Base-by-base conservation (phyloP, 352 stramenopile species). In the Pythium chondricola region DNA sequence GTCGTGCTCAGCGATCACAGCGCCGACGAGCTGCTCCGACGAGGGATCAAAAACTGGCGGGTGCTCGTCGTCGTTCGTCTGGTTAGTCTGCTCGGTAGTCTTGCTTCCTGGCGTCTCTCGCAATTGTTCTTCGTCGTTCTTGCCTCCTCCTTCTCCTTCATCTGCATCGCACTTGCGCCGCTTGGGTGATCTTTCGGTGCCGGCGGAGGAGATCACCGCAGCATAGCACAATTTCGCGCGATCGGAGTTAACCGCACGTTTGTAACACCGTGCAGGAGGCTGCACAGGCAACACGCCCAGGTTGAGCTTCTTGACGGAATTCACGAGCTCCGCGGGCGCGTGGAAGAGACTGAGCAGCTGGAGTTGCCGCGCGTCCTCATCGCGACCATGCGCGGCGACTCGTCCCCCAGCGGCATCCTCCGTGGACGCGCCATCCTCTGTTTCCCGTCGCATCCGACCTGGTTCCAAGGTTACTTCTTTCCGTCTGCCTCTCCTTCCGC, bases 391-490 rank as follows among this genome's bases (percentile, higher is more conserved):
- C 2, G 41, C 41, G 13, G 4, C 41, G 21, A 6, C 33, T 14
- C 33, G 6, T 18, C 13, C 32, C 24, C 17, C 21, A 25, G 21
- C 18, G 24, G 5, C 48, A 37, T 8, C 29, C 27, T 39, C 24
- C 26, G 18, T 21, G 73, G 70, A 1, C 66, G 70, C 33, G 73
- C 76, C 29, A 57, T 76, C 40, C 55, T 88, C 32, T 88, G 73
- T 58, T 84, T 88, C 65, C 64, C 67, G 37, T 46, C 56, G 32
- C 58, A 75, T 45, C 63, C 52, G 39, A 42, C 41, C 35, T 88
- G 76, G 76, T 88, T 88, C 58, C 76, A 88, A 56, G 76, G 76
- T 42, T 84, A 79, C 48, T 82, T 79, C 43, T 60, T 74, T 37
- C 70, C 65, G 29, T 44, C 44, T 13, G 8, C 29, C 29, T 33